Percentiles rank a stretch among this genome's conserved stretches.
phyloP scores from a whole-genome alignment of 495 filamentous ascomycete genomes.

The Darksidea phi region DNA sequence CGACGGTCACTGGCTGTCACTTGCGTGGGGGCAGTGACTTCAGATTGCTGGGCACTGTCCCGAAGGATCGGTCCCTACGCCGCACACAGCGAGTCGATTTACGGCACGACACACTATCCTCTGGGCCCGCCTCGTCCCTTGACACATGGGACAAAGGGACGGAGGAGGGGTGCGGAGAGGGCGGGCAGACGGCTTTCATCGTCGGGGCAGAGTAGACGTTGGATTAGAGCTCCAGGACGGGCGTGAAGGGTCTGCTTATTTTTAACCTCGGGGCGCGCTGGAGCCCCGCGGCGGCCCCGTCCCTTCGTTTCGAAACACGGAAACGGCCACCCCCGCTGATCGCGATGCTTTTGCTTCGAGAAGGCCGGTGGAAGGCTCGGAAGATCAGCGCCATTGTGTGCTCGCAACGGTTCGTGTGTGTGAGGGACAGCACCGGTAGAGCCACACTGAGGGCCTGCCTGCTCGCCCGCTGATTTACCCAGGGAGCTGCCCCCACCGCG shows the following conservation, averaged over 20 bases:
- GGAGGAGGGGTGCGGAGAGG: background rate
- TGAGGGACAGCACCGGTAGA: too few species aligned
- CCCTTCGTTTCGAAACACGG: background rate
- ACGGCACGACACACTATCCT: background rate
- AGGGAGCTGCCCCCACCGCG: slow-evolving; percentile 1
- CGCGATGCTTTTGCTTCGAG: background rate
- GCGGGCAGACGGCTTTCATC: background rate
- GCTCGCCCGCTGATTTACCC: background rate
- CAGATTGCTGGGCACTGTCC: background rate
- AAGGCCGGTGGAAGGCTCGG: background rate
- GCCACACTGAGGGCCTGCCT: too few species aligned
- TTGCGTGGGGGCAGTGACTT: background rate
- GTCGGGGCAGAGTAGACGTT: background rate
- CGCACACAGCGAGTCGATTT: slow-evolving; percentile 5
- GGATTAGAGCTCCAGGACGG: background rate
- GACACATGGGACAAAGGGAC: background rate
- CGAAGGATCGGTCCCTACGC: background rate
- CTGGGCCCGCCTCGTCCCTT: background rate
- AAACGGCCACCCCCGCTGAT: background rate
- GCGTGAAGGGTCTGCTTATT: background rate
- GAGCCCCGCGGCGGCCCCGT: slow-evolving; percentile 1
- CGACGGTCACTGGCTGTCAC: background rate
- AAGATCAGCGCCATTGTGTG: background rate
- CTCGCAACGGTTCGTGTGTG: background rate
- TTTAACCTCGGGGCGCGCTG: background rate